Evolutionary conservation across 2,329 filamentous ascomycete genomes (phyloP).

Genomic region (Epichloe hybrida): DNA sequence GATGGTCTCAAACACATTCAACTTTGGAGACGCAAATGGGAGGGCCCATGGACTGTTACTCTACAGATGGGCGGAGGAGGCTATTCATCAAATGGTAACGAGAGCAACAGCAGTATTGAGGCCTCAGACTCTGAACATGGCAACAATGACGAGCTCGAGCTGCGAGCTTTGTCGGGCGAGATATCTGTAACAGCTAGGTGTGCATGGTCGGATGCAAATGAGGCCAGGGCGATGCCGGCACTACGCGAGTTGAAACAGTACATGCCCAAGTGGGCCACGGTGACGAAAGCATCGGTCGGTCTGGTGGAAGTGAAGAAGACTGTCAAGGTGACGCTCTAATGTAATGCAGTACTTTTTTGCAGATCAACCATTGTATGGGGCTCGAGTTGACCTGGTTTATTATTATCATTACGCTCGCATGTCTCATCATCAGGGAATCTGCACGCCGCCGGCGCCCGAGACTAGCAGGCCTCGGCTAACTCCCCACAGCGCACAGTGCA

Average conservation of each 20-base stretch:
- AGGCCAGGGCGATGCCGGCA: slow-evolving; percentile 58
- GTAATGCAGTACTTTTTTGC: not conserved
- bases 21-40: slow-evolving; percentile 74
- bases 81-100: not conserved
- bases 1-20: slow-evolving; percentile 54
- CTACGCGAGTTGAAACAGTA: slow-evolving; percentile 68
- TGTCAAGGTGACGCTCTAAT: slow-evolving; percentile 38
- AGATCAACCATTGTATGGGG: not conserved
- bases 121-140: not conserved
- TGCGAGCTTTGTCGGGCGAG: slow-evolving; percentile 5
- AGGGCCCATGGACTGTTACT: slow-evolving; percentile 56
- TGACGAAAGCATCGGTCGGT: slow-evolving; percentile 64
- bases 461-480: too few relatives aligned
- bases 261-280: slow-evolving; percentile 64
- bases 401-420: too few relatives aligned
- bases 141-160: slow-evolving; percentile 8
- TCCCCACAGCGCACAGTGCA: too few relatives aligned
- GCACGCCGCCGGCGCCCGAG: too few relatives aligned
- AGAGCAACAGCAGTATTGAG: not conserved
- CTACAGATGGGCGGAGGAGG: slow-evolving; percentile 13
- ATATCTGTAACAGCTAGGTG: slow-evolving; percentile 60
- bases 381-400: not conserved
- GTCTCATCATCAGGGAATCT: not conserved
- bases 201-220: slow-evolving; percentile 79
- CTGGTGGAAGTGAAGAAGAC: slow-evolving; percentile 67